Evolutionary conservation across 2,329 filamentous ascomycete species (phyloP), one percentile per base, ranked within the genome.

Genomic region (Fusarium heterosporum): DNA sequence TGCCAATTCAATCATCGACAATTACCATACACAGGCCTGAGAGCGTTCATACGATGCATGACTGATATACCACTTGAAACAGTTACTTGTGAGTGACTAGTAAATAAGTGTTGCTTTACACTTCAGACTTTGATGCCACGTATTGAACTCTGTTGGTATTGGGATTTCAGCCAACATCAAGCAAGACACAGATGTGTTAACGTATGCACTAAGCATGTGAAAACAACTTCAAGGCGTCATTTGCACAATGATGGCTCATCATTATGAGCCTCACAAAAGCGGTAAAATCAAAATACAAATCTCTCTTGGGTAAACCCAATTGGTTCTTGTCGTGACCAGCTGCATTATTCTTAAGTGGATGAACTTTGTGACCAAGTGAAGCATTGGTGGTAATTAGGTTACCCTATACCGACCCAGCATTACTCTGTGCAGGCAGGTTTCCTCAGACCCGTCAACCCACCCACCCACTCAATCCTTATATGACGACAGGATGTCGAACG

Each of bases 401-500:
- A 66, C 64, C 64, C 64, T 67, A 39, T 32, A 68, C 11, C n/a
- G 22, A 6, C 22, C 6, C 22, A 4, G 4, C 6, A 22, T 22
- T 6, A 6, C 22, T 22, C 22, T 22, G 22, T 22, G 22, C 22
- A 4, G 22, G 22, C 22, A 22, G 22, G 22, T 22, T 34, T 34
- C 32, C 7, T 13, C 9, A 8, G 14, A 34, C 32, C 32, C 32
- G 8, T 34, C 30, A 34, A 34, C 8, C 25, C 26, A 22, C 10
- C 16, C 19, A n/a, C 30, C 10, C 16, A 16, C 11, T 17, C 30
- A 16, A 3, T 39, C 28, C 28, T 14, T 42, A 36, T 19, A 68
- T 67, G 55, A 65, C 46, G 42, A 58, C 50, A 51, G 50, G 17
- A 65, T 34, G 29, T 66, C 40, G 59, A 55, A 61, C 29, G 19